Base-by-base conservation (phyloP, 805 yeast species). In the Candida xyloterini region DNA sequence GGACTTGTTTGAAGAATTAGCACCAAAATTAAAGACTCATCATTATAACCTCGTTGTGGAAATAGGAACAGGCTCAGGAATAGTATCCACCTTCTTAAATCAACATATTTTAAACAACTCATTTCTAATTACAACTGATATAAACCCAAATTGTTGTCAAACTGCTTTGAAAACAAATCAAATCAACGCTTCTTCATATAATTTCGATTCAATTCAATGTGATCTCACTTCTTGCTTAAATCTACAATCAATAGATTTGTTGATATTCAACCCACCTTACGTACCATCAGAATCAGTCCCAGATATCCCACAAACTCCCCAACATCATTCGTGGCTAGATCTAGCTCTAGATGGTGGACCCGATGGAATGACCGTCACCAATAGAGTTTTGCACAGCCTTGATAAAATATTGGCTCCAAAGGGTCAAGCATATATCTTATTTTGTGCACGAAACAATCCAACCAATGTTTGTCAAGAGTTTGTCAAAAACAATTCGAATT, bases 201-300 rank as follows among this genome's bases (percentile, higher is more conserved):
- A 52, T 33, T 48, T 78, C 13, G 85, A 79, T 27, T 48, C 69
- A 0, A 40, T 82, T 1, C 85, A 84, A 43, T 72, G 79, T 57
- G 75, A 76, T 52, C 62, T 89, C 22, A 73, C 84, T 0, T 51
- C 71, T 8, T 68, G 77, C 2, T 46, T 88, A 8, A 58, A 73
- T 10, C 54, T 55, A 0, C 50, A 69, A 2, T 35, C 63, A 4
- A 71, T 89, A 1, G 98, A 93, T 53, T 42, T 91, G 1, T 65
- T 93, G 15, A 69, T 93, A 1, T 93, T 93, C 63, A 93, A 93
- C 55, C 99, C 99, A 0, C 99, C 99, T 0, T 93, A 93, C 57
- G 99, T 93, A 1, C 99, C 99, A 0, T 86, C 91, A 1, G 89
- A 80, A 43, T 56, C 54, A 0, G 84, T 87, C 0, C 97, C 98